Conservation (phyloP, 2,329 filamentous ascomycete species). For the Fusarium sp. region DNA sequence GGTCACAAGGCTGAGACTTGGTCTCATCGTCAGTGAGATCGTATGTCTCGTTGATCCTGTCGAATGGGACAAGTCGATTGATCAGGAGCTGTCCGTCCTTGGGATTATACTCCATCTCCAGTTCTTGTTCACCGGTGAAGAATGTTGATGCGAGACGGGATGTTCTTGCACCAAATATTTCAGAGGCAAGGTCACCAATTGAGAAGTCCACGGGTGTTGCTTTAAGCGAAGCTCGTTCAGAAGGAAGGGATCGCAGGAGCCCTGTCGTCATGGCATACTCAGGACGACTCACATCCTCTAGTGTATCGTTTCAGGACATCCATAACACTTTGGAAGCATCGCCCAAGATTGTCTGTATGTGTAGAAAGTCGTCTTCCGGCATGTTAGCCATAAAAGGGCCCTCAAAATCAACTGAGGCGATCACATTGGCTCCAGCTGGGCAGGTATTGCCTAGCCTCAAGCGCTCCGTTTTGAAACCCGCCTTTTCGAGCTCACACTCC, state of each 20-base stretch:
- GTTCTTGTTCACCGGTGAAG: background rate
- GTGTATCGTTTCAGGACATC: background rate
- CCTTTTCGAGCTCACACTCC: background rate
- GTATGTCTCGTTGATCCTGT: background rate
- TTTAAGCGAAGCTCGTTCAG: background rate
- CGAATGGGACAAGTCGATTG: background rate
- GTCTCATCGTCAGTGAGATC: background rate
- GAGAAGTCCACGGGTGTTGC: background rate
- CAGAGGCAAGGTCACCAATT: background rate
- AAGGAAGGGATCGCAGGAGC: background rate
- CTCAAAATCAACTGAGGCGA: background rate
- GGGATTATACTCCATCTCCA: background rate
- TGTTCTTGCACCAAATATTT: background rate
- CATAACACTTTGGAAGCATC: background rate
- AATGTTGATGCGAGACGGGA: background rate
- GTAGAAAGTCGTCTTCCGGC: background rate
- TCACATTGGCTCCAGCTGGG: background rate
- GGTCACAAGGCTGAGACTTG: background rate
- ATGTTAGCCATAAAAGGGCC: background rate
- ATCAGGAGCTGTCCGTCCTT: background rate
- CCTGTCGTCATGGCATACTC: background rate
- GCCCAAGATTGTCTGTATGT: background rate
- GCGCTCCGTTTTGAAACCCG: background rate
- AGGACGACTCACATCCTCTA: accelerated
- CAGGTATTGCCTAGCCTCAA: background rate